These are phyloP conservation scores for Fusarium nematophilum DNA, from an alignment of 2,329 filamentous ascomycete genomes.

Conservation along the genomic window DNA sequence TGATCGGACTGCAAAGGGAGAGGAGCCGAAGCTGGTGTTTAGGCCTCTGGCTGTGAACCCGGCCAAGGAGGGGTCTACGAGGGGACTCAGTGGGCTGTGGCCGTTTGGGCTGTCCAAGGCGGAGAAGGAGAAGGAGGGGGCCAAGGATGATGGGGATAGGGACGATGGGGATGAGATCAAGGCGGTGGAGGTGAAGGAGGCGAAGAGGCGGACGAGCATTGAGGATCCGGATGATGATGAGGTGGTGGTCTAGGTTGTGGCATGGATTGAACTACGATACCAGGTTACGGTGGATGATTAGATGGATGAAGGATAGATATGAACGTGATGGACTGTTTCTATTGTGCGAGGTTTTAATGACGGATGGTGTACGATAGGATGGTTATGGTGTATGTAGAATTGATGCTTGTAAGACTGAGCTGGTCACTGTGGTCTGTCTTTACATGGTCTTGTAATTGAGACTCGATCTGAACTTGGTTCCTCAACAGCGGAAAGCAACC, in stretches of 20 bases:
- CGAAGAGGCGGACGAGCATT: conserved; percentile 66
- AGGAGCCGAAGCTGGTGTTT: conserved; percentile 59
- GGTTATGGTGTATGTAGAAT: too few species aligned
- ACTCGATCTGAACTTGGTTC: too few species aligned
- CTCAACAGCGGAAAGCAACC: too few species aligned
- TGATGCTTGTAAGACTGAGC: too few species aligned
- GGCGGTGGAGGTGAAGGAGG: conserved; percentile 65
- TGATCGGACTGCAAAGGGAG: conserved; percentile 45
- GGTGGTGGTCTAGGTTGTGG: conserved; percentile 50
- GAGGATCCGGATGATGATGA: conserved; percentile 69
- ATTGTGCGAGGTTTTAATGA: conserved; percentile 17
- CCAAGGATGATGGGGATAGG: background rate
- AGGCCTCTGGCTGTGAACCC: conserved; percentile 67
- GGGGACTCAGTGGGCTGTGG: conserved; percentile 66
- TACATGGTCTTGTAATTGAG: too few species aligned
- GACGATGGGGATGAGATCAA: conserved; percentile 48
- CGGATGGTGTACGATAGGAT: background rate
- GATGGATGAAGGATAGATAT: conserved; percentile 17
- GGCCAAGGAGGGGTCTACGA: conserved; percentile 51
- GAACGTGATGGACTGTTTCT: conserved; percentile 7
- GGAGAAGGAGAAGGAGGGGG: conserved; percentile 47
- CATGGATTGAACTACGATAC: conserved; percentile 36
- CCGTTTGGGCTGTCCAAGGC: conserved; percentile 62
- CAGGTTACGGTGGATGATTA: conserved; percentile 25
- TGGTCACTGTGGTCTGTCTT: too few species aligned